Evolutionary conservation across 805 yeast genomes (phyloP).

Genomic region (Sugiyamaella smithiae): DNA sequence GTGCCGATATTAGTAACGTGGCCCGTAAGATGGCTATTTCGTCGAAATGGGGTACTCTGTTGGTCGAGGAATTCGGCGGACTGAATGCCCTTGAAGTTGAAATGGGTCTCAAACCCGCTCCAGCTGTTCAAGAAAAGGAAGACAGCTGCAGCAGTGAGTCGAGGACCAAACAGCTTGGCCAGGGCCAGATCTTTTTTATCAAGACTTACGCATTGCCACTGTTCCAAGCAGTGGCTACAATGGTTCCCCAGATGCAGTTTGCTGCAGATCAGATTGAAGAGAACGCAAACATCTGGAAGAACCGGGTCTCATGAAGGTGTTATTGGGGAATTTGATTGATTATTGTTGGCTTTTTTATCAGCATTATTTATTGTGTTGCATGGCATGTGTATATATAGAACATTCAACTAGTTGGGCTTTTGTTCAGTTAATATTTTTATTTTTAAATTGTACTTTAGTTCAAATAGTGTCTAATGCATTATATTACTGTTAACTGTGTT

Average conservation of each 20-base stretch:
- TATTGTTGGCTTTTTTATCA: background rate
- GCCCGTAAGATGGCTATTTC: slow-evolving; percentile 74
- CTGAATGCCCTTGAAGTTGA: slow-evolving; percentile 52
- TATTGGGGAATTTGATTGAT: too few relatives aligned
- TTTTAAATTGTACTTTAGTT: too few relatives aligned
- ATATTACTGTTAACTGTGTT: too few relatives aligned
- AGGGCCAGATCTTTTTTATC: slow-evolving; percentile 81
- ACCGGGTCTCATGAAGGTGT: background rate
- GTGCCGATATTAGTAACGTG: slow-evolving; percentile 95
- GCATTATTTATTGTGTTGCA: background rate
- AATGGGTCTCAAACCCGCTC: slow-evolving; percentile 24
- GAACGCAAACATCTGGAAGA: slow-evolving; percentile 17
- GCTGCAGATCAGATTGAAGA: slow-evolving; percentile 24
- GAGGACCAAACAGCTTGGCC: slow-evolving; percentile 41
- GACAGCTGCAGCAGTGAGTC: background rate
- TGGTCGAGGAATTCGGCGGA: slow-evolving; percentile 74
- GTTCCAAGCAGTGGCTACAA: slow-evolving; percentile 59
- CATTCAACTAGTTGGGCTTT: too few relatives aligned
- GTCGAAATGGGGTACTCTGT: slow-evolving; percentile 81
- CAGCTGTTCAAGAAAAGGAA: slow-evolving; percentile 6
- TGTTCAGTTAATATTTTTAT: too few relatives aligned
- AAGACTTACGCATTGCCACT: slow-evolving; percentile 75
- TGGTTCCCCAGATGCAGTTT: slow-evolving; percentile 46
- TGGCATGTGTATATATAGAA: background rate
- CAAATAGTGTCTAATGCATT: too few relatives aligned